Base-by-base conservation (phyloP, 2,329 filamentous ascomycete species). In the Cercospora zeae-maydis region DNA sequence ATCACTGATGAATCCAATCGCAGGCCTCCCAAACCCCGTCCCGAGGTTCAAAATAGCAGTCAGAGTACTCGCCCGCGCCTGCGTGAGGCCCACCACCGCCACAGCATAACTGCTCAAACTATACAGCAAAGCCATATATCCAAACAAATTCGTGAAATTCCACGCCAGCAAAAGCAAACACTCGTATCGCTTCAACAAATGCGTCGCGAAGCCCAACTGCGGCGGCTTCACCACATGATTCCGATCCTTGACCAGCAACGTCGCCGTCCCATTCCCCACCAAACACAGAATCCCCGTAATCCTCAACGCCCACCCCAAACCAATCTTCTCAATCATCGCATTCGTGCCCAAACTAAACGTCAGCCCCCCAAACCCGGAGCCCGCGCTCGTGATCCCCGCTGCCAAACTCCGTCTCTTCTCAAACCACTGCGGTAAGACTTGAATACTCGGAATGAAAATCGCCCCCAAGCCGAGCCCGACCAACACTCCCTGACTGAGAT, bases 31-130 rank as follows among this genome's bases (percentile, higher is more conserved):
- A 33, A 83, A 49, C 0, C 77, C 78, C 3, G 79, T 80, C 0
- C 81, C 81, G 1, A 83, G 65, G 63, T 83, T 83, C 33, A 83
- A 66, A 7, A 82, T 63, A 0, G 76, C 80, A 19, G 76, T 78
- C 9, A 81, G 62, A 19, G 73, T 70, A 1, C 78, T 75, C 2
- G 79, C 79, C 62, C 81, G 75, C 1, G 66, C 63, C 31, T 73
- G 67, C 19, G 70, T 71, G 1, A 83, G 67, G 0, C 79, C 79
- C 14, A 82, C 9, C 75, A 79, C 61, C 33, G 9, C 59, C 5
- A 74, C 66, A 1, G 78, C 80, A 66, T 80, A 83, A 61, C 80
- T 78, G 0, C 80, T 76, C n/a, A 83, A 64, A 9, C 76, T 80
- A 67, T 77, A 82, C 1, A 83, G 69, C n/a, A 82, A 64, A 1